phyloP scores from a whole-genome alignment of 129 eudicot genomes.

The Tagetes erecta region DNA sequence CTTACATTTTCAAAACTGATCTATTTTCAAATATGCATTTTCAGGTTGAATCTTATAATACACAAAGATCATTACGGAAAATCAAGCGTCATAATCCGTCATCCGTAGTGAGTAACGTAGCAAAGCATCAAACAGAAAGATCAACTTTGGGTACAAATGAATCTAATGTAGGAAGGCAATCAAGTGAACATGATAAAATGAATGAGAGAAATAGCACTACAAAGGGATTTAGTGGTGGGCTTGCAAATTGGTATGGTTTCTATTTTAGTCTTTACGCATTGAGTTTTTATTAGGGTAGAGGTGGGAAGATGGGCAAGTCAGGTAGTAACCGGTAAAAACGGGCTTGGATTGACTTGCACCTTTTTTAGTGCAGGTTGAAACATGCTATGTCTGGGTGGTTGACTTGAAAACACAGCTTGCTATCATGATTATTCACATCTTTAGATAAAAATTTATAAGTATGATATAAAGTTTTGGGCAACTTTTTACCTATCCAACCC shows the following conservation, averaged over 20 bases:
- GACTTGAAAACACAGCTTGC: not conserved
- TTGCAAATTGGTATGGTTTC: slow-evolving; percentile 60
- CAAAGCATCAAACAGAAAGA: slow-evolving; percentile 44
- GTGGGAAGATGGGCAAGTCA: not conserved
- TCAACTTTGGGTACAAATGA: slow-evolving; percentile 35
- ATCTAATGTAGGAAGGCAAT: slow-evolving; percentile 41
- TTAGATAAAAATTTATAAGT: not conserved
- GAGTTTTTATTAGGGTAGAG: not conserved
- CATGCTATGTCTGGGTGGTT: not conserved
- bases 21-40: slow-evolving; percentile 11
- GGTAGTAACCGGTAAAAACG: not conserved
- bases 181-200: slow-evolving; percentile 32
- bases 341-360: not conserved
- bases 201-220: slow-evolving; percentile 30
- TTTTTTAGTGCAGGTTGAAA: not conserved
- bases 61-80: slow-evolving; percentile 60
- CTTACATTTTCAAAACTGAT: not conserved
- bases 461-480: not conserved
- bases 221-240: slow-evolving; percentile 50
- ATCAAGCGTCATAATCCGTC: slow-evolving; percentile 63
- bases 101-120: slow-evolving; percentile 29
- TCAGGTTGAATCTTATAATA: slow-evolving; percentile 73
- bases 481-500: not conserved
- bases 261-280: not conserved
- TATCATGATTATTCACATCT: not conserved